Evolutionary conservation across 768 basidiomycete genomes (phyloP).

Genomic region (Tulasnella sp.): DNA sequence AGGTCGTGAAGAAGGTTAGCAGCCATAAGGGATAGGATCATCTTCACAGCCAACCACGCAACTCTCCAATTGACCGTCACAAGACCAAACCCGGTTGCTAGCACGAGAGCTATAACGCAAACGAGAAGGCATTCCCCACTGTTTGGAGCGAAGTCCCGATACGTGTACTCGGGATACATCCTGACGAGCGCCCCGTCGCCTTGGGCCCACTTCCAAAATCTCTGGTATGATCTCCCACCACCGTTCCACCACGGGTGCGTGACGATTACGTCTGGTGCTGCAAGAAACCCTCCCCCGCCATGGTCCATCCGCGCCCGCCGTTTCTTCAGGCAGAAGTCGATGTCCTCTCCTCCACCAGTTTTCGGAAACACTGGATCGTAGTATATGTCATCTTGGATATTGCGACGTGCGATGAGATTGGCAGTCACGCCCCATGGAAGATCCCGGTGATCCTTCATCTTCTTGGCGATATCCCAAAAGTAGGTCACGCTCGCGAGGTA

Average conservation of each 20-base stretch:
- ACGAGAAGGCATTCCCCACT: conserved; percentile 37
- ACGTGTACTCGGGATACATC: conserved; percentile 39
- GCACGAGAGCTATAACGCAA: conserved; percentile 10
- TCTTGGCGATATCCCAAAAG: conserved; percentile 52
- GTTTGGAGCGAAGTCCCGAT: conserved; percentile 39
- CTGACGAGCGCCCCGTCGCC: conserved; percentile 45
- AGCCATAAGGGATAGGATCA: conserved; percentile 27
- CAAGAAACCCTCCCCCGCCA: conserved; percentile 35
- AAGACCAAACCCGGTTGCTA: conserved; percentile 14
- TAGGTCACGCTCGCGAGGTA: conserved; percentile 48
- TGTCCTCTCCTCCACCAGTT: conserved; percentile 56
- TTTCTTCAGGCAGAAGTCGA: conserved; percentile 46
- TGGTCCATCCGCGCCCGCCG: conserved; percentile 30
- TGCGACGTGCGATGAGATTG: conserved; percentile 43
- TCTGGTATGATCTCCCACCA: conserved; percentile 37
- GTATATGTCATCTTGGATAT: conserved; percentile 35
- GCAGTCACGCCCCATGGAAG: conserved; percentile 57
- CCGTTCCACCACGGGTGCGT: conserved; percentile 50
- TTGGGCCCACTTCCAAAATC: conserved; percentile 50
- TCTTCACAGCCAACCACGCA: conserved; percentile 19
- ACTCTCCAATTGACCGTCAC: not conserved
- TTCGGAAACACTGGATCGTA: conserved; percentile 45
- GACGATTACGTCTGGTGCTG: conserved; percentile 40
- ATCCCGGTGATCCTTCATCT: conserved; percentile 31
- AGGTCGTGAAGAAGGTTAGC: conserved; percentile 41